These are phyloP conservation scores for Dipteronia dyeriana DNA, from an alignment of 345 rosid genomes.

Conservation along the genomic window DNA sequence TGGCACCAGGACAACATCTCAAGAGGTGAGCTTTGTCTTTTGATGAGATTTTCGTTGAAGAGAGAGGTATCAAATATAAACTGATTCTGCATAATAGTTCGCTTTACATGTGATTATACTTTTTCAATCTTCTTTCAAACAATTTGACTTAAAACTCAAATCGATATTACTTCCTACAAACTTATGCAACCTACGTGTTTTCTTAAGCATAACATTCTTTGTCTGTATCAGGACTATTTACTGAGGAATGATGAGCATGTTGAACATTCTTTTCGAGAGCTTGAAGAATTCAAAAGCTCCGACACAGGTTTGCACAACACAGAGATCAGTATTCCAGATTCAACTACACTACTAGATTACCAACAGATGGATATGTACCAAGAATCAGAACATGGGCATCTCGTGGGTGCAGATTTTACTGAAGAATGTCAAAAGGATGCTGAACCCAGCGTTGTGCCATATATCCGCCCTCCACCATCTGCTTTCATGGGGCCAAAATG, in stretches of 20 bases:
- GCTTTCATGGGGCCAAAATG: slow-evolving; percentile 89
- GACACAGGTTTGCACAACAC: slow-evolving; percentile 36
- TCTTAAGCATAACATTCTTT: slow-evolving; percentile 3
- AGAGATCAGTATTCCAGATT: slow-evolving; percentile 36
- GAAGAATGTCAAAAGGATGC: slow-evolving; percentile 34
- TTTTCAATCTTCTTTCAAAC: not conserved
- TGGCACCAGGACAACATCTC: slow-evolving; percentile 23
- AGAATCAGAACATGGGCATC: slow-evolving; percentile 42
- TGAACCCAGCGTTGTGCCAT: slow-evolving; percentile 38
- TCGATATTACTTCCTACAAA: not conserved
- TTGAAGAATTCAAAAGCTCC: slow-evolving; percentile 42
- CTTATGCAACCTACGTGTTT: not conserved
- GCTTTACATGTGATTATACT: not conserved
- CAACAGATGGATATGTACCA: slow-evolving; percentile 48
- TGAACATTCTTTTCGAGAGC: slow-evolving; percentile 41
- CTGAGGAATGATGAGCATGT: slow-evolving; percentile 38
- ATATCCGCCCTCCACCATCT: slow-evolving; percentile 61
- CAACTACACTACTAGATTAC: slow-evolving; percentile 49
- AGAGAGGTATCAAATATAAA: not conserved
- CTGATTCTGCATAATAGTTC: not conserved
- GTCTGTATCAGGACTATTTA: slow-evolving; percentile 43
- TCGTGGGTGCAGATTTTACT: slow-evolving; percentile 32
- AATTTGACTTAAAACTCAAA: not conserved
- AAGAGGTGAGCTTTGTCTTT: slow-evolving; percentile 41
- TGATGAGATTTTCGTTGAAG: slow-evolving; percentile 3